phyloP scores from a whole-genome alignment of 2,329 filamentous ascomycete genomes.

The Thielaviopsis cerberus region DNA sequence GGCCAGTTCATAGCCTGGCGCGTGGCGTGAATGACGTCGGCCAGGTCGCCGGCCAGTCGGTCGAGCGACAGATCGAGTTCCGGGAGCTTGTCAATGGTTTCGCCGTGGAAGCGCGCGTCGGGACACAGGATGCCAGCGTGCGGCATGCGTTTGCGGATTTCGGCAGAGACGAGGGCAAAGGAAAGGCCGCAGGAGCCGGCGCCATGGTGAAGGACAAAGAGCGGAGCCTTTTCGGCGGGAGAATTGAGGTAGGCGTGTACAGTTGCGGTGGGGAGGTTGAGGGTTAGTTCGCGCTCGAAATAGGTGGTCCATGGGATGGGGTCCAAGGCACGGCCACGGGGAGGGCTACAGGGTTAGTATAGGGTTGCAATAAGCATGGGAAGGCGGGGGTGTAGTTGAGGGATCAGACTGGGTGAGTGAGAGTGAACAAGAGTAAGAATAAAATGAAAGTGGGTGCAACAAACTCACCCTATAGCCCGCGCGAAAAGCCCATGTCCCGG shows the following conservation, averaged over 20 bases:
- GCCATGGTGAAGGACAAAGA: slow-evolving; percentile 90
- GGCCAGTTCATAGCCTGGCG: slow-evolving; percentile 55
- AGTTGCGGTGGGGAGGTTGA: slow-evolving; percentile 30
- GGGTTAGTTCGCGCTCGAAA: slow-evolving; percentile 71
- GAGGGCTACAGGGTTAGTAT: slow-evolving; percentile 3
- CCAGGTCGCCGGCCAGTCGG: slow-evolving; percentile 55
- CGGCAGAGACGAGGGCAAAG: slow-evolving; percentile 63
- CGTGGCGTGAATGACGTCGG: slow-evolving; percentile 49
- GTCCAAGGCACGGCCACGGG: slow-evolving; percentile 37
- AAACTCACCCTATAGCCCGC: slow-evolving; percentile 44
- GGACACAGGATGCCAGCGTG: slow-evolving; percentile 66
- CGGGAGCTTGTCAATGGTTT: slow-evolving; percentile 28
- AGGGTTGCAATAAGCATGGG: slow-evolving; percentile 11
- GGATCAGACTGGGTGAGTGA: neutral
- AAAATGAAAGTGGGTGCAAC: neutral
- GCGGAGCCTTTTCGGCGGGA: slow-evolving; percentile 52
- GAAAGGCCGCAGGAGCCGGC: slow-evolving; percentile 84
- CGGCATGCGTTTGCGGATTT: slow-evolving; percentile 60
- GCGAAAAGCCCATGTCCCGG: slow-evolving; percentile 56
- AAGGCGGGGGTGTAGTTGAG: too few species aligned
- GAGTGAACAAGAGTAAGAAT: neutral
- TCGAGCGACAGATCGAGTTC: slow-evolving; percentile 48
- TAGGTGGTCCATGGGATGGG: slow-evolving; percentile 74
- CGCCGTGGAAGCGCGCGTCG: slow-evolving; percentile 76
- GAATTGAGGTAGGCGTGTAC: slow-evolving; percentile 79